Evolutionary conservation across 148 eudicot species (phyloP), one percentile per base, ranked within the genome.

Genomic region (Nepenthes gracilis): DNA sequence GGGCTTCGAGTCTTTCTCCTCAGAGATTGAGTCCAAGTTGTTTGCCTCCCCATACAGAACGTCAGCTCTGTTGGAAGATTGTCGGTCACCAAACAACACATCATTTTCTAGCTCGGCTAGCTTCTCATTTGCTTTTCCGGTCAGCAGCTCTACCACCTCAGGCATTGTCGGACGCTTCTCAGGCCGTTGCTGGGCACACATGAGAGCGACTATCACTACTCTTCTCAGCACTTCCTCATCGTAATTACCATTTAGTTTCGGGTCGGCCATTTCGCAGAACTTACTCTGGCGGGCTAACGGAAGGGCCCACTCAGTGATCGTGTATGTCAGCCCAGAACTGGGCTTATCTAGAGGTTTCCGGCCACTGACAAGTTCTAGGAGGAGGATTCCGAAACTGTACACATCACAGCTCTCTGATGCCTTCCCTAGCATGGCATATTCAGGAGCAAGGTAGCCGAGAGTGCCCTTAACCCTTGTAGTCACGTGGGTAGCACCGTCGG

Each of bases 101-200:
- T 77, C 82, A 59, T 82, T 82, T 72, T 85, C 87, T 9, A 93
- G 48, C 50, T 52, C 66, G 7, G 66, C 58, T 13, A 86, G 60
- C 61, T 79, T 84, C 54, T 82, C 91, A 43, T 84, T 81, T 12
- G 78, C 61, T 51, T 86, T 81, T 55, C 91, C 98, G 71, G 82
- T 85, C 51, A 86, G 70, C 35, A 88, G 63, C 58, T 81, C 96
- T 40, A 92, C 72, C 63, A 86, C 98, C 59, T 85, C 85, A 15
- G 78, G 74, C 81, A 93, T 93, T n/a, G 77, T 83, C 4, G 91
- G 98, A 59, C 98, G 80, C 74, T 72, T 93, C 69, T 88, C 91
- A 0, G 91, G 85, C 54, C 23, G 59, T 64, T 55, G 84, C 5
- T 84, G 85, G 9, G 91, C 83, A 72, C 96, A 88, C 12, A 72